Conservation (phyloP, 768 basidiomycete genomes). For the Phallus indusiatus region DNA sequence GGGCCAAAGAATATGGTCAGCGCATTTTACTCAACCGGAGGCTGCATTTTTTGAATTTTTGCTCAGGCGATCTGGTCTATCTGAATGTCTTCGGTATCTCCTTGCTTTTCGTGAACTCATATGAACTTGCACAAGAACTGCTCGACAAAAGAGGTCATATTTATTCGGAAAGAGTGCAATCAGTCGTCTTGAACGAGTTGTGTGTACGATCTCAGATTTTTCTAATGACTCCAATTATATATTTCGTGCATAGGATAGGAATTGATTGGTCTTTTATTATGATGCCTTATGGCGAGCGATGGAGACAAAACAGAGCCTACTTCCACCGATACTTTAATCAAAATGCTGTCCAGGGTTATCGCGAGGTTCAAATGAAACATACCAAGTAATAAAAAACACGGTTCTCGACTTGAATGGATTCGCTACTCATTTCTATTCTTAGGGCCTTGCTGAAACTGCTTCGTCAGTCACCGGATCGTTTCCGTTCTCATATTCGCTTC, state of each 20-base stretch:
- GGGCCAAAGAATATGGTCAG: neutral
- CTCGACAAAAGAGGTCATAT: slow-evolving; percentile 13
- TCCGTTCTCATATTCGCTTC: neutral
- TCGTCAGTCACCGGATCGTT: slow-evolving; percentile 1
- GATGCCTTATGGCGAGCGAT: slow-evolving; percentile 36
- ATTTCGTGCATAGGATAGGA: slow-evolving; percentile 1
- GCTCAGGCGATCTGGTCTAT: slow-evolving; percentile 16
- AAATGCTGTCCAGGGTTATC: slow-evolving; percentile 29
- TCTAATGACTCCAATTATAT: neutral
- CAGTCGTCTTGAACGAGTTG: slow-evolving; percentile 13
- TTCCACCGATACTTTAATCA: slow-evolving; percentile 45
- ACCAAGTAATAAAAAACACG: too few species aligned
- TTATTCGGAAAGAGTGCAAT: slow-evolving; percentile 13
- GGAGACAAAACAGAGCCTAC: slow-evolving; percentile 35
- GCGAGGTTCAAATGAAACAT: slow-evolving; percentile 37
- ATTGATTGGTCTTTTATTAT: slow-evolving; percentile 44
- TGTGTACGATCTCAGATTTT: neutral
- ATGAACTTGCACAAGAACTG: slow-evolving; percentile 13
- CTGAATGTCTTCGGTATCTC: slow-evolving; percentile 2
- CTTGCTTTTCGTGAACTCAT: slow-evolving; percentile 13
- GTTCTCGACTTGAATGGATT: too few species aligned
- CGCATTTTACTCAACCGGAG: neutral
- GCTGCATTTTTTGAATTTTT: too few species aligned
- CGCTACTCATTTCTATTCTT: too few species aligned
- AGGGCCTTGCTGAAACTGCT: neutral